A percentile compares a stretch with the other conserved stretches of the same genome.
phyloP scores from a whole-genome alignment of 2,329 filamentous ascomycete genomes.

The Saccharata proteae region DNA sequence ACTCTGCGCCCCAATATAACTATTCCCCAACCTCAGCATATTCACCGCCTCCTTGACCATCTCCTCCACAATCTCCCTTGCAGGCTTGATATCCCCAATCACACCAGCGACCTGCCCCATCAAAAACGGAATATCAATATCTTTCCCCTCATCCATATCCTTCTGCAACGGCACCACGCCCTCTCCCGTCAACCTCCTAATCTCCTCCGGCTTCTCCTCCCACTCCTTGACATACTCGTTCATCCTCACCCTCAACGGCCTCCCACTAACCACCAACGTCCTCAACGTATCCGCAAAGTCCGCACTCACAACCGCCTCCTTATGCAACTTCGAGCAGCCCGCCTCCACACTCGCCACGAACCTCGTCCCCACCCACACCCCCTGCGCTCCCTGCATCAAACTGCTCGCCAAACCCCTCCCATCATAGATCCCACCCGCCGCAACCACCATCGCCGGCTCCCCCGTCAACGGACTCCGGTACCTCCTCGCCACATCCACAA shows the following conservation, averaged over 20 bases:
- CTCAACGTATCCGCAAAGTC: constrained; percentile 67
- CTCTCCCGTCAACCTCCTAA: constrained; percentile 60
- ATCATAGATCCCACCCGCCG: constrained; percentile 77
- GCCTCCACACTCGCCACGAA: constrained; percentile 80
- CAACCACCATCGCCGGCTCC: constrained; percentile 64
- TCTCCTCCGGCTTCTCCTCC: constrained; percentile 64
- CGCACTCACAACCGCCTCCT: constrained; percentile 70
- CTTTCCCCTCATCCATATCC: constrained; percentile 71
- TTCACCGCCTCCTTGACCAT: constrained; percentile 52
- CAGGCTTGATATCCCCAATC: constrained; percentile 67
- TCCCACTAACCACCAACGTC: constrained; percentile 70
- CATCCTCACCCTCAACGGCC: constrained; percentile 66
- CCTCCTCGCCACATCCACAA: constrained; percentile 67
- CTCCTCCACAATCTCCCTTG: constrained; percentile 71
- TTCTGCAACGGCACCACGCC: constrained; percentile 72
- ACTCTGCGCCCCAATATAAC: constrained; percentile 21
- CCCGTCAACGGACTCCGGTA: constrained; percentile 64
- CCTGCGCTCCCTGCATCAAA: constrained; percentile 76
- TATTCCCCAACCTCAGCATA: constrained; percentile 25
- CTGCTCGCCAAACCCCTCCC: constrained; percentile 69
- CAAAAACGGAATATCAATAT: constrained; percentile 74
- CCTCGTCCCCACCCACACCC: constrained; percentile 88
- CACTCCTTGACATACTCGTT: constrained; percentile 77
- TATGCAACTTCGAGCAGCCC: constrained; percentile 69
- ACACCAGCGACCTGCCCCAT: constrained; percentile 89